These are phyloP conservation scores for Penicillium digitatum DNA, from an alignment of 2,329 filamentous ascomycete genomes.

Conservation along the genomic window DNA sequence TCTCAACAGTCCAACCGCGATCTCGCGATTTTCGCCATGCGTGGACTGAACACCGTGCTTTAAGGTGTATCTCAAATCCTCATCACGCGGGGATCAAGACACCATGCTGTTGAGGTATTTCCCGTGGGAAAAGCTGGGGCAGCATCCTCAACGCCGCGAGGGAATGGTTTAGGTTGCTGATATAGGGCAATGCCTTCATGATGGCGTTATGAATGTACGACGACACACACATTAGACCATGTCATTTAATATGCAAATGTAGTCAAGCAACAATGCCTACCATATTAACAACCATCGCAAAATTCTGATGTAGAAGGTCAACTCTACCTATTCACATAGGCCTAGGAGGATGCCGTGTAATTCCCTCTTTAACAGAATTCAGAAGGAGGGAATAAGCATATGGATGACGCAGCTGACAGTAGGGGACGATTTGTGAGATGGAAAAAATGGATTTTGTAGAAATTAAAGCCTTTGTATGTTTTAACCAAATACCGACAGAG, in stretches of 20 bases:
- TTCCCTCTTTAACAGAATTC: neutral
- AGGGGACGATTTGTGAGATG: neutral
- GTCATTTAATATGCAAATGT: neutral
- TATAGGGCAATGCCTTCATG: neutral
- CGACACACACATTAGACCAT: constrained; percentile 5
- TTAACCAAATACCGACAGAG: neutral
- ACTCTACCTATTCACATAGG: neutral
- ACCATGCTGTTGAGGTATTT: neutral
- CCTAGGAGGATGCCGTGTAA: neutral
- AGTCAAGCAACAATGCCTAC: neutral
- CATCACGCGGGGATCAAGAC: neutral
- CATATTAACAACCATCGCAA: neutral
- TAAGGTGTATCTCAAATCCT: neutral
- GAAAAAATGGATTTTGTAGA: neutral
- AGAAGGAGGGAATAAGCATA: neutral
- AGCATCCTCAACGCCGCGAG: neutral
- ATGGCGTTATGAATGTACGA: constrained; percentile 9
- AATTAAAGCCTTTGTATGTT: neutral
- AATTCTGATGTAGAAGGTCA: neutral
- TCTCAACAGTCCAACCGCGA: neutral
- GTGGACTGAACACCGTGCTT: neutral
- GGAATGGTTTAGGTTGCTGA: neutral
- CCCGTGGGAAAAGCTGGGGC: neutral
- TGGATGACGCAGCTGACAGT: neutral
- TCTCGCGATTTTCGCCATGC: neutral